phyloP scores from a whole-genome alignment of 805 yeast species.

The Spathaspora sp. region DNA sequence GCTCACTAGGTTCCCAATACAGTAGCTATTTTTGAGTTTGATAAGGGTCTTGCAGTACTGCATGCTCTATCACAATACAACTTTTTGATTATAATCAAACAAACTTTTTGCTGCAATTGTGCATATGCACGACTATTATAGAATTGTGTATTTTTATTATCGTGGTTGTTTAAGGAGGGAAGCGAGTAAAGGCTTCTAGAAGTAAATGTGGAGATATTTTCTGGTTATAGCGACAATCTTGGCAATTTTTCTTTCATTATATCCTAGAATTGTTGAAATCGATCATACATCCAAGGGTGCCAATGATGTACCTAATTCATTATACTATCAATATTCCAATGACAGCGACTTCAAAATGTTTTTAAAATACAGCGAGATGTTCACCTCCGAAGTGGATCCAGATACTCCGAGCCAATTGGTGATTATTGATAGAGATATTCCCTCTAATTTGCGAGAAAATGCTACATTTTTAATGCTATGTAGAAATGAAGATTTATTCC shows the following conservation, averaged over 20 bases:
- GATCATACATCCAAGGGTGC: background rate
- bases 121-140: background rate
- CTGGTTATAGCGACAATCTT: background rate
- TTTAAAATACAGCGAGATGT: background rate
- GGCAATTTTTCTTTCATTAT: background rate
- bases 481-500: constrained; percentile 60
- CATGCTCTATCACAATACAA: too few relatives aligned
- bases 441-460: constrained; percentile 30
- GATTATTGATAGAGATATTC: background rate
- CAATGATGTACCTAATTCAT: background rate
- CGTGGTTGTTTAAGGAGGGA: background rate
- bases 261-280: background rate
- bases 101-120: too few relatives aligned
- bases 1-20: too few relatives aligned
- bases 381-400: background rate
- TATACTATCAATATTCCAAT: background rate
- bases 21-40: too few relatives aligned
- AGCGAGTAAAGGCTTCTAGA: background rate
- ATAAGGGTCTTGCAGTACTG: too few relatives aligned
- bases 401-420: background rate
- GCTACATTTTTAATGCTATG: constrained; percentile 72
- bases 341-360: background rate
- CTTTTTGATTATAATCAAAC: too few relatives aligned
- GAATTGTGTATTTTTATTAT: background rate
- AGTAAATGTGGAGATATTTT: background rate